These are phyloP conservation scores for Fusarium begoniae DNA, from an alignment of 2,329 filamentous ascomycete species.

Conservation along the genomic window DNA sequence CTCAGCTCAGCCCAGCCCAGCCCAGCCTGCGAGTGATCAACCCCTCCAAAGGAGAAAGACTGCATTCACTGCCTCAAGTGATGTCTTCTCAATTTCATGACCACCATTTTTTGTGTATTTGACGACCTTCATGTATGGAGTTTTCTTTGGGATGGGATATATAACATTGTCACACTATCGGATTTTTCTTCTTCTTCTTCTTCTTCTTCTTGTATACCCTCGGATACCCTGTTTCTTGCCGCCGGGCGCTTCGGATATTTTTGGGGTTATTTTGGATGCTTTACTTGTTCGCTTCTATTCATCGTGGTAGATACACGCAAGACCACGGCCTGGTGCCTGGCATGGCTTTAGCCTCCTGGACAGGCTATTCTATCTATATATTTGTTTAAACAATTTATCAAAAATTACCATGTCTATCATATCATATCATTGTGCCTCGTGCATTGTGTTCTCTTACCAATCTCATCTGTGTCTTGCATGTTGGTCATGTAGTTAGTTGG, in stretches of 20 bases:
- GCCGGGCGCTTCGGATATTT: slow-evolving; percentile 21
- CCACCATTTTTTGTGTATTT: slow-evolving; percentile 13
- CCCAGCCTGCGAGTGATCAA: background rate
- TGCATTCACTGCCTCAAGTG: slow-evolving; percentile 22
- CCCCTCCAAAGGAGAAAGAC: background rate
- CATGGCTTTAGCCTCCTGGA: slow-evolving; percentile 4
- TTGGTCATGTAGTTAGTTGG: background rate
- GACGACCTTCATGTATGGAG: slow-evolving; percentile 25
- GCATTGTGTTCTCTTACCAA: background rate
- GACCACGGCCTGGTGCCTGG: slow-evolving; percentile 38
- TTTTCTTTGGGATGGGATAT: slow-evolving; percentile 8
- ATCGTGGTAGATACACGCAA: slow-evolving; percentile 29
- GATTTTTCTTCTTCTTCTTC: slow-evolving; percentile 17
- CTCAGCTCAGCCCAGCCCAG: slow-evolving; percentile 13
- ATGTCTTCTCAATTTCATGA: slow-evolving; percentile 11
- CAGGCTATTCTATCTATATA: background rate
- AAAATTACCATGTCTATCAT: background rate
- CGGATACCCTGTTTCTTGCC: slow-evolving; percentile 33
- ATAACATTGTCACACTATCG: background rate
- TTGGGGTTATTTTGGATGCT: background rate
- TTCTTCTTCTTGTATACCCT: slow-evolving; percentile 27
- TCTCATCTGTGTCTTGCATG: background rate
- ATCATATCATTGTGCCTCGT: background rate
- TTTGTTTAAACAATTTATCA: background rate
- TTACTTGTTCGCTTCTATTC: background rate